A percentile compares a stretch with the other conserved stretches of the same genome.
Evolutionary conservation across 805 yeast genomes (phyloP).

Genomic region (Peterozyma xylosa): DNA sequence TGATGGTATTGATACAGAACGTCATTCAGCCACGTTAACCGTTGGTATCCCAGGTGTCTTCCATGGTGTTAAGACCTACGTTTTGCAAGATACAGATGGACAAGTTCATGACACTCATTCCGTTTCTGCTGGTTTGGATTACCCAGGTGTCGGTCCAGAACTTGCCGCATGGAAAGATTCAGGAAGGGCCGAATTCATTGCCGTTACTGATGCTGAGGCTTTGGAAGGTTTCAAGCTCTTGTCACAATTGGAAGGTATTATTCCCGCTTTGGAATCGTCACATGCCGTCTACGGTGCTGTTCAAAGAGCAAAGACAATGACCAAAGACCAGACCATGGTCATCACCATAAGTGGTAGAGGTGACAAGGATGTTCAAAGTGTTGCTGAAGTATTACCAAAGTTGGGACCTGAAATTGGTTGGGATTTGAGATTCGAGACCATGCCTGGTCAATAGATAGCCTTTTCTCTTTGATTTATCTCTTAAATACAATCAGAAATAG

Average conservation of each 20-base stretch:
- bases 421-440: slow-evolving; percentile 81
- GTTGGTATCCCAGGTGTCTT: slow-evolving; percentile 95
- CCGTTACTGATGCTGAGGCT: slow-evolving; percentile 96
- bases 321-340: slow-evolving; percentile 71
- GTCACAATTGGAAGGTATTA: slow-evolving; percentile 94
- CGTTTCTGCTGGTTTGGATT: slow-evolving; percentile 96
- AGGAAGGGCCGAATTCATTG: slow-evolving; percentile 85
- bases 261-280: slow-evolving; percentile 96
- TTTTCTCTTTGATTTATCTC: background rate
- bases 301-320: slow-evolving; percentile 78
- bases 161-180: slow-evolving; percentile 90
- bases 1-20: slow-evolving; percentile 83
- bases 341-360: slow-evolving; percentile 97
- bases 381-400: slow-evolving; percentile 87
- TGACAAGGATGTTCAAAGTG: slow-evolving; percentile 97
- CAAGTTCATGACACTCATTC: slow-evolving; percentile 98
- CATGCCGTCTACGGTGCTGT: slow-evolving; percentile 94
- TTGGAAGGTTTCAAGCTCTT: slow-evolving; percentile 81
- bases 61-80: slow-evolving; percentile 95
- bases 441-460: slow-evolving; percentile 5
- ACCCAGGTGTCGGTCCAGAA: slow-evolving; percentile 99
- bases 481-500: background rate
- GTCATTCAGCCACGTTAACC: slow-evolving; percentile 92
- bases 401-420: slow-evolving; percentile 90
- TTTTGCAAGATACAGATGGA: slow-evolving; percentile 86